These are phyloP conservation scores for Cryptosporidium bovis DNA, from an alignment of 169 alveolate species.

Conservation along the genomic window DNA sequence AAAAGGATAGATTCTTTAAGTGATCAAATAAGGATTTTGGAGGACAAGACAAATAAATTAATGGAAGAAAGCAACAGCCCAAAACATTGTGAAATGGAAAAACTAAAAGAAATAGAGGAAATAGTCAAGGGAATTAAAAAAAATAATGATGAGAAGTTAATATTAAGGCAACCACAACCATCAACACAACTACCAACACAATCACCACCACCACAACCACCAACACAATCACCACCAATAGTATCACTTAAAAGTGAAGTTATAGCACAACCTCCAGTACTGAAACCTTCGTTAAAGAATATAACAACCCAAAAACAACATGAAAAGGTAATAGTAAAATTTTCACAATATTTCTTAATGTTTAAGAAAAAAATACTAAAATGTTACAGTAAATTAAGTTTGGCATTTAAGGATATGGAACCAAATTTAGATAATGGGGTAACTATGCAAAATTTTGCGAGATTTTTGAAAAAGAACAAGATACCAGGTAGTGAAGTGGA, in stretches of 20 bases:
- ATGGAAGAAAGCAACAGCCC: slow-evolving; percentile 39
- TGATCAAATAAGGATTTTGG: slow-evolving; percentile 36
- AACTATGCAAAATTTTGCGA: slow-evolving; percentile 1
- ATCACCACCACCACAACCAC: slow-evolving; percentile 14
- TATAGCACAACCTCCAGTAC: not conserved
- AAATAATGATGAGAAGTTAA: not conserved
- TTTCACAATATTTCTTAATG: slow-evolving; percentile 46
- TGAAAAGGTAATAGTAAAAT: slow-evolving; percentile 50
- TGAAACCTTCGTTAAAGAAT: not conserved
- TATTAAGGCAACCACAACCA: too few species aligned
- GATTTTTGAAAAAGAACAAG: slow-evolving; percentile 14
- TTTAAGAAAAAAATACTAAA: slow-evolving; percentile 50
- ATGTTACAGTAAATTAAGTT: not conserved
- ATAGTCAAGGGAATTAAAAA: not conserved
- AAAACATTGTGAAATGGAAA: slow-evolving; percentile 2
- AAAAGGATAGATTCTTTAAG: slow-evolving; percentile 49
- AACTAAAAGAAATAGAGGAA: not conserved
- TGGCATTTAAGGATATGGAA: slow-evolving; percentile 21
- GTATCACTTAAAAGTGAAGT: not conserved
- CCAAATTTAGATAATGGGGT: slow-evolving; percentile 54
- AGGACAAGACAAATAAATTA: slow-evolving; percentile 48
- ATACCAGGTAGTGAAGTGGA: slow-evolving; percentile 61
- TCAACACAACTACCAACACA: not conserved
- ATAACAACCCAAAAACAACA: not conserved
- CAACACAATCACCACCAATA: not conserved